These are phyloP conservation scores for Lentinula detonsa DNA, from an alignment of 768 basidiomycete genomes.

Conservation along the genomic window DNA sequence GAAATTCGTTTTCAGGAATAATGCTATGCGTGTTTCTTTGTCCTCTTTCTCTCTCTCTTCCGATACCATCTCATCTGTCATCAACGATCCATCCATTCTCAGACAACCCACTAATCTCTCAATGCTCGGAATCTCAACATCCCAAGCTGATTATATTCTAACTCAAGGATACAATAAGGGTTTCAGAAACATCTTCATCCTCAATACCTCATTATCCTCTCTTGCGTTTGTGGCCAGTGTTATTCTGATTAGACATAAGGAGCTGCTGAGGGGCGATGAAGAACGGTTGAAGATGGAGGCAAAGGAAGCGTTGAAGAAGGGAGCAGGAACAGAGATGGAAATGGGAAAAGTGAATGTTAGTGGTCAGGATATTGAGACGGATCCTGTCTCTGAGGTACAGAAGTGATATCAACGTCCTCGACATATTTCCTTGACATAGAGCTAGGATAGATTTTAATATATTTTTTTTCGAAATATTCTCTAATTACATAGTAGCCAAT, in stretches of 20 bases:
- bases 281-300: conserved; percentile 28
- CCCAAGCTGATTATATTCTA: conserved; percentile 24
- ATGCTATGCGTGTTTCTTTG: conserved; percentile 41
- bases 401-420: not conserved
- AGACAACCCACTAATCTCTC: conserved; percentile 28
- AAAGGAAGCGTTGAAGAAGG: not conserved
- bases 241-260: conserved; percentile 55
- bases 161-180: conserved; percentile 47
- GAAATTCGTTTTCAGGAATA: conserved; percentile 26
- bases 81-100: conserved; percentile 41
- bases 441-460: not conserved
- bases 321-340: not conserved
- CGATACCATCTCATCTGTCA: conserved; percentile 32
- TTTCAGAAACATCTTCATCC: conserved; percentile 53
- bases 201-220: conserved; percentile 50
- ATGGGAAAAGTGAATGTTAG: not conserved
- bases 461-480: not conserved
- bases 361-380: not conserved
- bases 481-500: no score
- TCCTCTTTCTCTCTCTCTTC: conserved; percentile 28
- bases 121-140: conserved; percentile 8
- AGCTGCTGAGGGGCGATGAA: conserved; percentile 54
- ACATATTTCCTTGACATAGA: no score
- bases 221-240: conserved; percentile 49
- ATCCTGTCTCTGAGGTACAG: not conserved